Percentiles rank a stretch among this genome's conserved stretches.
phyloP scores from a whole-genome alignment of 108 stramenopile genomes.

The Nannochloropsis gaditana region DNA sequence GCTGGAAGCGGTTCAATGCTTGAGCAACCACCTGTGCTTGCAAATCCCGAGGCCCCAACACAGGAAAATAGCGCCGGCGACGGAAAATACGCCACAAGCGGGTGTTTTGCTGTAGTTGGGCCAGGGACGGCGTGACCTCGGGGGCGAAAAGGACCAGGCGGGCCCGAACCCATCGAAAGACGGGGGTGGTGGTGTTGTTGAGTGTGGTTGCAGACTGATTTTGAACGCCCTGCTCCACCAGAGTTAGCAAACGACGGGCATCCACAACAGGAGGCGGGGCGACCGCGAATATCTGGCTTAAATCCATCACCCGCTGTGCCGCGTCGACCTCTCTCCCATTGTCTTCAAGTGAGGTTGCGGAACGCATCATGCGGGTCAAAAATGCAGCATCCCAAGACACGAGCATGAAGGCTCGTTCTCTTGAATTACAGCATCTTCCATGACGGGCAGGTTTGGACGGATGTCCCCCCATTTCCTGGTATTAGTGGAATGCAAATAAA shows the following conservation, averaged over 20 bases:
- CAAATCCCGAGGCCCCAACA: neutral
- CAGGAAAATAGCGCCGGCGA: neutral
- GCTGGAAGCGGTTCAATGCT: neutral
- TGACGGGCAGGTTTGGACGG: neutral
- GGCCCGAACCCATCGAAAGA: neutral
- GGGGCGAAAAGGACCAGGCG: slow-evolving; percentile 5
- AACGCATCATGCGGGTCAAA: neutral
- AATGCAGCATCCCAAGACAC: slow-evolving; percentile 6
- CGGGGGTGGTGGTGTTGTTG: neutral
- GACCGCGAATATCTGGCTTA: neutral
- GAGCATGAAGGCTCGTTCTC: neutral
- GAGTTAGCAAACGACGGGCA: neutral
- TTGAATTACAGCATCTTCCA: neutral
- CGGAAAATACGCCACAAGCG: slow-evolving; percentile 14
- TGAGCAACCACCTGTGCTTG: neutral
- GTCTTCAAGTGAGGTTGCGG: neutral
- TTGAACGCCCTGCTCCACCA: neutral
- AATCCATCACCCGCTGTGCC: neutral
- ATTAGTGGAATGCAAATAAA: neutral
- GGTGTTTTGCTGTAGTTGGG: neutral
- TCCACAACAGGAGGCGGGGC: neutral
- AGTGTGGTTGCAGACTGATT: neutral
- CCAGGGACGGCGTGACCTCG: neutral
- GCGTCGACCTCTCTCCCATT: neutral
- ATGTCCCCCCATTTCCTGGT: neutral